A percentile compares a stretch with the other conserved stretches of the same genome.
Conservation (phyloP, 176 grass and related monocot species). For the Phyllostachys edulis region DNA sequence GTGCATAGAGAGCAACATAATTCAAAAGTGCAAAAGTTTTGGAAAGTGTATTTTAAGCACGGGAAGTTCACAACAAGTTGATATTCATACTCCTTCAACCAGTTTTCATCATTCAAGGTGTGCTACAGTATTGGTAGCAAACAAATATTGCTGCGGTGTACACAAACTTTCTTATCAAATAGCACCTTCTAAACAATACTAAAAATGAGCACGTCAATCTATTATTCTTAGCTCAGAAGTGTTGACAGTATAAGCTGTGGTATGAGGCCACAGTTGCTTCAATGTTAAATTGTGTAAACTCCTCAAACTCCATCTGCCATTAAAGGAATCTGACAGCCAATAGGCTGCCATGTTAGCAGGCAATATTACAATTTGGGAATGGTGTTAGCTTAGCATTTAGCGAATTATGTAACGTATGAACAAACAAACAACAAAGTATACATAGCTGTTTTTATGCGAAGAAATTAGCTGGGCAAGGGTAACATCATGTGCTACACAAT, state of each 20-base stretch:
- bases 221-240: not conserved
- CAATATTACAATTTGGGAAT: not conserved
- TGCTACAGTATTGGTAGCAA: not conserved
- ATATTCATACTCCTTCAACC: not conserved
- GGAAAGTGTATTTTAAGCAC: not conserved
- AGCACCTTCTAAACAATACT: not conserved
- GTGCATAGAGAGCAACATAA: not conserved
- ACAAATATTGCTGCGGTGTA: not conserved
- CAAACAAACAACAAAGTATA: slow-evolving; percentile 21
- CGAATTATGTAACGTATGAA: not conserved
- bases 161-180: slow-evolving; percentile 1
- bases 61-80: not conserved
- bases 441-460: not conserved
- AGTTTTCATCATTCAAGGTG: not conserved
- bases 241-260: not conserved
- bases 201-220: not conserved
- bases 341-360: slow-evolving; percentile 5
- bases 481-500: slow-evolving; percentile 7
- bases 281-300: not conserved
- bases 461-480: not conserved
- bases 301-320: not conserved
- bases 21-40: not conserved
- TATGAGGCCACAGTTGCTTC: not conserved
- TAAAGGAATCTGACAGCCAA: not conserved
- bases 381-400: slow-evolving; percentile 25